These are phyloP conservation scores for Penicillium capsulatum DNA, from an alignment of 2,329 filamentous ascomycete species.

Conservation along the genomic window DNA sequence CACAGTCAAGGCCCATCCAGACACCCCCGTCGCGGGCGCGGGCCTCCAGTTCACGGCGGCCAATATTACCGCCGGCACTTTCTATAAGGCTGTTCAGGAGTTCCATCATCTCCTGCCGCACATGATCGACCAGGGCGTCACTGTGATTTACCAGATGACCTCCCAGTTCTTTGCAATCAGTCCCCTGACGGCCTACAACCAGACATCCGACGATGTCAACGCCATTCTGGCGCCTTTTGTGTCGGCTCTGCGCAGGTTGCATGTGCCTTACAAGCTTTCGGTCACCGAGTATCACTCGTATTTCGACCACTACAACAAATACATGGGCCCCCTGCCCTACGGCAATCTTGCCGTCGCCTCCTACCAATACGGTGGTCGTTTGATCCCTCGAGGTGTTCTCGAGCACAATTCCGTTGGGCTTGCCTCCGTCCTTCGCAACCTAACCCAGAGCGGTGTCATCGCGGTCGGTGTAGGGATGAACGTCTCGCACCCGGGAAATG, in stretches of 20 bases:
- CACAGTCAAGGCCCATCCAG: constrained; percentile 51
- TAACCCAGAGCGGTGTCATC: constrained; percentile 33
- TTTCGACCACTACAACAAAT: constrained; percentile 33
- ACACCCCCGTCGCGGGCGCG: constrained; percentile 43
- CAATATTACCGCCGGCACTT: constrained; percentile 42
- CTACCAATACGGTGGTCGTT: constrained; percentile 32
- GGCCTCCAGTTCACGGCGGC: constrained; percentile 40
- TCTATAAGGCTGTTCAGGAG: constrained; percentile 50
- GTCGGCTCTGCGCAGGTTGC: constrained; percentile 36
- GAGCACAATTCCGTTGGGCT: constrained; percentile 28
- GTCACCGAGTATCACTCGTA: constrained; percentile 32
- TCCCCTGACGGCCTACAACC: constrained; percentile 48
- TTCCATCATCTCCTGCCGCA: constrained; percentile 49
- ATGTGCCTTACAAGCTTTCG: constrained; percentile 31
- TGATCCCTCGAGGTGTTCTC: constrained; percentile 36
- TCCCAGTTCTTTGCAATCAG: constrained; percentile 47
- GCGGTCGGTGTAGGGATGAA: constrained; percentile 41
- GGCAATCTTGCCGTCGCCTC: constrained; percentile 25
- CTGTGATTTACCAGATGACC: constrained; percentile 50
- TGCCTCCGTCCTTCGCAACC: constrained; percentile 30
- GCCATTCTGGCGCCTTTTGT: constrained; percentile 46
- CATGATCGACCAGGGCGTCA: constrained; percentile 50
- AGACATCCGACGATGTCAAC: constrained; percentile 44
- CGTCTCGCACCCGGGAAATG: constrained; percentile 34
- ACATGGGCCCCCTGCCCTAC: constrained; percentile 29